Percentiles rank a stretch among this genome's conserved stretches.
phyloP scores from a whole-genome alignment of 2,329 filamentous ascomycete species.

The Pestalotiopsis sp. region DNA sequence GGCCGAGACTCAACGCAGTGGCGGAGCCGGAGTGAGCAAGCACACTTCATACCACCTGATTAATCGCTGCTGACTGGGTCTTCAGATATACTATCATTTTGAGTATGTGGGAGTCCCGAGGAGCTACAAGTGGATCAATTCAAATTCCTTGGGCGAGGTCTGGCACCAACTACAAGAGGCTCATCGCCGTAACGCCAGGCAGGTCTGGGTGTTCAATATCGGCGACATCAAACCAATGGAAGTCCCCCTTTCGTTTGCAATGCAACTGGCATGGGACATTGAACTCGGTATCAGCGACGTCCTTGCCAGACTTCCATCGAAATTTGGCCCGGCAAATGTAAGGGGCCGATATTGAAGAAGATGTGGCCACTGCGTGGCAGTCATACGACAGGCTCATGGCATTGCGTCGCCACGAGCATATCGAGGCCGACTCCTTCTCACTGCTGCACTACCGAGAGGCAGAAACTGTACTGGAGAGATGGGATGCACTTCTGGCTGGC shows the following conservation, averaged over 20 bases:
- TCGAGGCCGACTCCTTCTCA: conserved; percentile 1
- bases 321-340: not conserved
- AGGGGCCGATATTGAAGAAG: not conserved
- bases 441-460: not conserved
- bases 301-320: conserved; percentile 22
- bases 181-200: not conserved
- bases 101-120: not conserved
- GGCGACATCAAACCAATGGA: conserved; percentile 3
- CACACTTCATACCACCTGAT: not conserved
- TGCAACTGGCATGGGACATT: conserved; percentile 1
- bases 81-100: conserved; percentile 12
- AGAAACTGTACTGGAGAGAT: not conserved
- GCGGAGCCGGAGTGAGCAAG: conserved; percentile 45
- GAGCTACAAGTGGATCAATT: conserved; percentile 8
- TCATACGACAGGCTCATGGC: not conserved
- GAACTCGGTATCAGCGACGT: conserved; percentile 40
- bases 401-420: conserved; percentile 12
- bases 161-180: conserved; percentile 3
- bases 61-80: not conserved
- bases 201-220: conserved; percentile 3
- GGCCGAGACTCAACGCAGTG: conserved; percentile 47
- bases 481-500: not conserved
- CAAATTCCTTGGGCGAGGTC: conserved; percentile 18
- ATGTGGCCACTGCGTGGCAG: not conserved
- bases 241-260: not conserved